These are phyloP conservation scores for Fraxinus greggii DNA, from an alignment of 305 asterid genomes.

Conservation along the genomic window DNA sequence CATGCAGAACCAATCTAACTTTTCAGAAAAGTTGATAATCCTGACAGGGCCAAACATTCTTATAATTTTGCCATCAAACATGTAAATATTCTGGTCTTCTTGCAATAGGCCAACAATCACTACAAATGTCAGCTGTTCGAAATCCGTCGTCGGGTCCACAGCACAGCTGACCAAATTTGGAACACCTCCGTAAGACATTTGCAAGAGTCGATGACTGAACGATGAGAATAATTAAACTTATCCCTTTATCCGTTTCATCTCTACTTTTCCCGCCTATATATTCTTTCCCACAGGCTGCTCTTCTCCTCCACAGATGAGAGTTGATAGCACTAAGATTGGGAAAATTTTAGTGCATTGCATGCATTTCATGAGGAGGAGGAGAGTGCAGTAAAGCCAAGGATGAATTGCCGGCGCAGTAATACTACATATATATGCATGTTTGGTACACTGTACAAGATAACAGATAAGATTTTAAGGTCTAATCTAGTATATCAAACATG, in stretches of 20 bases:
- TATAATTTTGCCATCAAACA: not conserved
- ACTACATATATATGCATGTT: not conserved
- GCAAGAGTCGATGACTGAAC: not conserved
- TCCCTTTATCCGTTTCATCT: not conserved
- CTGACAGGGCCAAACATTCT: not conserved
- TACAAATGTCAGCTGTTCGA: not conserved
- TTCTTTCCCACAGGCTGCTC: not conserved
- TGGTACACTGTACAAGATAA: not conserved
- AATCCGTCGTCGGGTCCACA: not conserved
- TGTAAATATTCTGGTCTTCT: not conserved
- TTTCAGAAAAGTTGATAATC: not conserved
- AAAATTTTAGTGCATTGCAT: not conserved
- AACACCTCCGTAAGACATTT: not conserved
- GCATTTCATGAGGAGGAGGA: slow-evolving; percentile 9
- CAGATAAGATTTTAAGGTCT: not conserved
- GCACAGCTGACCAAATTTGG: not conserved
- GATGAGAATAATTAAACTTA: not conserved
- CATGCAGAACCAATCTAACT: not conserved
- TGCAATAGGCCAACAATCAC: not conserved
- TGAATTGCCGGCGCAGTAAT: slow-evolving; percentile 13
- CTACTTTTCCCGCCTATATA: slow-evolving; percentile 13
- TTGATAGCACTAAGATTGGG: not conserved
- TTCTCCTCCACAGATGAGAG: not conserved
- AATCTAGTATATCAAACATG: not conserved
- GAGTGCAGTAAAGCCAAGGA: slow-evolving; percentile 24